phyloP scores from a whole-genome alignment of 257 asterid species.

The Fraxinus pennsylvanica region DNA sequence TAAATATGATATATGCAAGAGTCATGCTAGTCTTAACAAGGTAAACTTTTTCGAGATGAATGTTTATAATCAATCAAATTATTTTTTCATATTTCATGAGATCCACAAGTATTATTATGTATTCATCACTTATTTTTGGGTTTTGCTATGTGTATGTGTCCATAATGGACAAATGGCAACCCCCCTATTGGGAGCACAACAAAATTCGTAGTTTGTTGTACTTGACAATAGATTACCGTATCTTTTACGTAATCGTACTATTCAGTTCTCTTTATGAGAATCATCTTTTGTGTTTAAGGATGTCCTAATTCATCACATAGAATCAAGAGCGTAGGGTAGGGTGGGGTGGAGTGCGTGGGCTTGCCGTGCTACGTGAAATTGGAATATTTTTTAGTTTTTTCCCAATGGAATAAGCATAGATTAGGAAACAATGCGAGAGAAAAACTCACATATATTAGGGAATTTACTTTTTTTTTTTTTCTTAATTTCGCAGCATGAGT shows the following conservation, averaged over 20 bases:
- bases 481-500: neutral
- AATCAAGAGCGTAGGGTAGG: conserved; percentile 32
- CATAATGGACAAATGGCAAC: too few relatives aligned
- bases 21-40: too few relatives aligned
- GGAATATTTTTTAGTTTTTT: conserved; percentile 23
- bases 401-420: conserved; percentile 16
- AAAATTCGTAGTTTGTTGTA: too few relatives aligned
- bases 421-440: conserved; percentile 8
- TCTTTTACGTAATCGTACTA: neutral
- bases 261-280: conserved; percentile 12
- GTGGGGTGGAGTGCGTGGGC: neutral
- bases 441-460: neutral
- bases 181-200: too few relatives aligned
- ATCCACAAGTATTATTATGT: too few relatives aligned
- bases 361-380: conserved; percentile 32
- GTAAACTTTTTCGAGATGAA: too few relatives aligned
- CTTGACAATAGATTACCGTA: too few relatives aligned
- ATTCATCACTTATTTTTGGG: too few relatives aligned
- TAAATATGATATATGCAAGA: too few relatives aligned
- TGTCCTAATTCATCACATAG: conserved; percentile 26
- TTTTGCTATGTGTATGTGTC: too few relatives aligned
- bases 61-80: too few relatives aligned
- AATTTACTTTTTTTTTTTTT: neutral
- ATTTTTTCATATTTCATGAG: too few relatives aligned
- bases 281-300: conserved; percentile 13